A percentile compares a stretch with the other conserved stretches of the same genome.
Conservation (phyloP, 768 basidiomycete genomes). For the Kwoniella heveanensis region DNA sequence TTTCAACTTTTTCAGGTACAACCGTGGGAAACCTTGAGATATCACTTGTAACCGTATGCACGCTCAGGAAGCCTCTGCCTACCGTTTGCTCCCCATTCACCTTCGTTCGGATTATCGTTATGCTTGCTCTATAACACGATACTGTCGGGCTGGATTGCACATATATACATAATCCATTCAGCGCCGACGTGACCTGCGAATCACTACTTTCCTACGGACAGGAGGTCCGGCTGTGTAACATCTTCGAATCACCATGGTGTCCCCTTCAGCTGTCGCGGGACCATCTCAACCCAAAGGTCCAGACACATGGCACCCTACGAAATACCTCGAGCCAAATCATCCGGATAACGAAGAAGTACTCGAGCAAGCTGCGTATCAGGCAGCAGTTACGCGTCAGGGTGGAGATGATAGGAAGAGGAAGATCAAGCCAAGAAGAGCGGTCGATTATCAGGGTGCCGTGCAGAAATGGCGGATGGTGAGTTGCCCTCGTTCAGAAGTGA, state of each 20-base stretch:
- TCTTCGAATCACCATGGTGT: too few relatives aligned
- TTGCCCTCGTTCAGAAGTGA: constrained; percentile 25
- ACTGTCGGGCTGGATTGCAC: too few relatives aligned
- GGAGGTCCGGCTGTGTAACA: too few relatives aligned
- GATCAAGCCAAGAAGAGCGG: constrained; percentile 87
- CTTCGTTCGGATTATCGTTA: not conserved
- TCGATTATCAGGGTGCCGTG: constrained; percentile 89
- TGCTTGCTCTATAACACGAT: too few relatives aligned
- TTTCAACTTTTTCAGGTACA: constrained; percentile 26
- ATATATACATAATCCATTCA: too few relatives aligned
- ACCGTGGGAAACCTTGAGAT: constrained; percentile 35
- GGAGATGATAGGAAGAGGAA: constrained; percentile 66
- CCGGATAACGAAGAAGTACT: constrained; percentile 76
- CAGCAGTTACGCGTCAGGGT: constrained; percentile 67
- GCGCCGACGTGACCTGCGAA: not conserved
- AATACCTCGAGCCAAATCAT: constrained; percentile 67
- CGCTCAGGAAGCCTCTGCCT: too few relatives aligned
- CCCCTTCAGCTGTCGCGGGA: constrained; percentile 24
- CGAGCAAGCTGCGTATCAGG: constrained; percentile 73
- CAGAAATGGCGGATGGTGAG: constrained; percentile 82
- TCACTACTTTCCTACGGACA: too few relatives aligned
- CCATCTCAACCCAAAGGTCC: constrained; percentile 41
- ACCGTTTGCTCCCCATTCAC: not conserved
- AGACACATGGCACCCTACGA: constrained; percentile 69
- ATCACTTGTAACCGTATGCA: too few relatives aligned